These are phyloP conservation scores for Berberis vulgaris DNA, from an alignment of 164 flowering plant species.

Conservation along the genomic window DNA sequence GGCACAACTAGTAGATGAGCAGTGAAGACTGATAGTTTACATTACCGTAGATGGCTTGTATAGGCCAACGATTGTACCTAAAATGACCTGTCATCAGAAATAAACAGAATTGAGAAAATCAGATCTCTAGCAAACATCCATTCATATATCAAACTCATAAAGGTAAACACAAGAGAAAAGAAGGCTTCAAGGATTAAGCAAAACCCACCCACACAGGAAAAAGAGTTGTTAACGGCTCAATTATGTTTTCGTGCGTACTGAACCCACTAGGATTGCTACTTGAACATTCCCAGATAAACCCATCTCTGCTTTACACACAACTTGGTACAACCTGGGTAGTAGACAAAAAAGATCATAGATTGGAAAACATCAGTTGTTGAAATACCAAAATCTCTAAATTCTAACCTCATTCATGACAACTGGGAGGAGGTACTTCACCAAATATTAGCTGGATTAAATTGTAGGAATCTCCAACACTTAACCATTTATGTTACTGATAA, in stretches of 20 bases:
- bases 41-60: conserved; percentile 88
- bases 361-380: background rate
- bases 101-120: background rate
- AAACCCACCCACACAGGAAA: conserved; percentile 90
- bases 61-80: conserved; percentile 84
- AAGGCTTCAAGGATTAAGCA: background rate
- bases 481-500: too few relatives aligned
- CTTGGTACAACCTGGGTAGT: conserved; percentile 27
- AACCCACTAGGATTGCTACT: conserved; percentile 34
- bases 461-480: too few relatives aligned
- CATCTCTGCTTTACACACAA: conserved; percentile 62
- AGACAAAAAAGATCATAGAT: conserved; percentile 2
- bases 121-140: background rate
- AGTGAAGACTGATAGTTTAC: conserved; percentile 3
- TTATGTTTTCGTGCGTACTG: conserved; percentile 65
- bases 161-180: background rate
- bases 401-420: too few relatives aligned
- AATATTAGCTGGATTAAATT: too few relatives aligned
- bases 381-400: too few relatives aligned
- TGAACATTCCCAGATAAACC: conserved; percentile 57
- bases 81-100: conserved; percentile 52
- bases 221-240: conserved; percentile 85
- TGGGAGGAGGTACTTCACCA: too few relatives aligned
- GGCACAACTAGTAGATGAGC: background rate
- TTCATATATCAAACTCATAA: conserved; percentile 1